Evolutionary conservation across 1,139 yeast species (phyloP), one percentile per base, ranked within the genome.

Genomic region (Pichia kudriavzevii): DNA sequence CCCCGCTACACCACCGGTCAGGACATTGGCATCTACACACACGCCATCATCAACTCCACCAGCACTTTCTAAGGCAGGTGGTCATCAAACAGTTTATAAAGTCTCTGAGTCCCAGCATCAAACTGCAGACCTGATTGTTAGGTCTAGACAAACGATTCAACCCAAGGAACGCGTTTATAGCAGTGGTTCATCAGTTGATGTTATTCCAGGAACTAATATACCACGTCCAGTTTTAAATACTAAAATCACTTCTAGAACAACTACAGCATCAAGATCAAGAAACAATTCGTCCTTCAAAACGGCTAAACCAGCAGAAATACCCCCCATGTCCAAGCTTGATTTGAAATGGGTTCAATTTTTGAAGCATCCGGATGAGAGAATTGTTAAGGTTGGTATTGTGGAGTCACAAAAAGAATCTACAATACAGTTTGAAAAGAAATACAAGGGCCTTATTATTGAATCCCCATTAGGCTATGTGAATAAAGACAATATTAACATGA

Each of bases 301-400:
- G 7, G 23, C 12, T 10, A 34, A 32, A 11, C 31, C 22, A 8
- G 12, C 28, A 11, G 72, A 70, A n/a, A 65, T 72, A 2, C 66
- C 77, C 1, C 76, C 83, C 2, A 58, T 73, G 52, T 65, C 77
- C 1, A 63, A 73, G 13, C 52, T 78, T 3, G 95, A 85, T 49
- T 60, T 72, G 17, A 80, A 82, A 21, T 85, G 91, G 85, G 66
- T 72, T 10, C 60, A 64, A 29, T 72, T 69, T 45, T 62, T 87
- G 41, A 62, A 60, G 11, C 75, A 73, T 47, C 63, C 71, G 2
- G 79, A 80, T 34, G 97, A 88, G 56, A 66, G 94, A 37, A 69
- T 87, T 1, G 47, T 85, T 34, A 74, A 74, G 43, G 68, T 73
- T 14, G 95, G 93, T 0, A 62, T 63, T 25, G 52, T 56, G 6